Evolutionary conservation across 179 eudicot genomes (phyloP).

Genomic region (Actinidia arguta): DNA sequence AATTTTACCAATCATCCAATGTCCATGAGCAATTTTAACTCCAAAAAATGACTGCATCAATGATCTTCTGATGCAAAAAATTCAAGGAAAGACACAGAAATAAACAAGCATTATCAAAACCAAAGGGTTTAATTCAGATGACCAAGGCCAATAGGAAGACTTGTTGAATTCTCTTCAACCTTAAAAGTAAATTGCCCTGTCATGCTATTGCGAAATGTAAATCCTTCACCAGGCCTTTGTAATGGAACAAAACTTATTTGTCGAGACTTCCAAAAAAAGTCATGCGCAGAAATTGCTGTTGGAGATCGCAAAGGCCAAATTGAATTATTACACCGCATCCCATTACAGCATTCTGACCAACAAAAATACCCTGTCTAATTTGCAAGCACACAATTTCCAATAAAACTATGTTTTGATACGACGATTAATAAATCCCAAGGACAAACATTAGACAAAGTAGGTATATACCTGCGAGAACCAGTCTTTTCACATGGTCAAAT

Average conservation of each 20-base stretch:
- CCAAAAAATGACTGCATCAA: neutral
- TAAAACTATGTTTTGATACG: constrained; percentile 30
- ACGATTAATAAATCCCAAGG: constrained; percentile 34
- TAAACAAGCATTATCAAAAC: neutral
- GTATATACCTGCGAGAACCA: constrained; percentile 19
- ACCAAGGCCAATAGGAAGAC: neutral
- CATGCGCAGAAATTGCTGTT: constrained; percentile 21
- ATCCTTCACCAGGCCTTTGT: constrained; percentile 26
- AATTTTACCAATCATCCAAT: too few relatives aligned
- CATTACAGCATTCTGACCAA: neutral
- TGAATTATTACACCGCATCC: constrained; percentile 19
- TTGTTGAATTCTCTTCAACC: neutral
- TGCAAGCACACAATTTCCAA: neutral
- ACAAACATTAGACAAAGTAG: constrained; percentile 22
- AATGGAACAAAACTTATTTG: constrained; percentile 30
- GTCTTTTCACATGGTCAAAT: constrained; percentile 33
- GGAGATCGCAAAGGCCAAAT: constrained; percentile 18
- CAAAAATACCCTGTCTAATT: constrained; percentile 20
- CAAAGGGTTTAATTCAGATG: neutral
- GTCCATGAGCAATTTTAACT: too few relatives aligned
- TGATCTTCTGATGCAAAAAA: neutral
- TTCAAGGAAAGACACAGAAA: neutral
- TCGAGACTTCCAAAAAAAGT: neutral
- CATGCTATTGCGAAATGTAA: neutral
- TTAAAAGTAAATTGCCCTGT: constrained; percentile 7